Conservation (phyloP, 2,329 filamentous ascomycete species). For the Colletotrichum falcatum region DNA sequence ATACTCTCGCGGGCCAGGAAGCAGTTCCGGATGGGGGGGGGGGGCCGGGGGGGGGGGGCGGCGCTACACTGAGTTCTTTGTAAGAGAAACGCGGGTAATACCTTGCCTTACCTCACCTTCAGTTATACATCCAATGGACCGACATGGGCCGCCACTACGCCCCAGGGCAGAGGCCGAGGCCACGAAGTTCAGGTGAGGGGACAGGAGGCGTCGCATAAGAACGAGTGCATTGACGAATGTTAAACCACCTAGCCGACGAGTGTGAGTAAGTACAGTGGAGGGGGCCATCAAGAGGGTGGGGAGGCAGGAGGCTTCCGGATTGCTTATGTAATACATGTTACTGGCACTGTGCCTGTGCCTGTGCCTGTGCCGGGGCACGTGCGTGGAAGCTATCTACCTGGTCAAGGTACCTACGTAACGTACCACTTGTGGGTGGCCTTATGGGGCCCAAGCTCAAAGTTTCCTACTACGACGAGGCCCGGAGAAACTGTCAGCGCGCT, state of each 20-base stretch:
- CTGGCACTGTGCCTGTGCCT: constrained; percentile 20
- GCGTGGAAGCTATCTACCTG: constrained; percentile 1
- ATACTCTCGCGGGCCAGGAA: not conserved
- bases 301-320: too few relatives aligned
- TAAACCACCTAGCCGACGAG: not conserved
- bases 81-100: constrained; percentile 1
- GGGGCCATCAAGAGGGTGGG: not conserved
- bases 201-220: not conserved
- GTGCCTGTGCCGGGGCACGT: too few relatives aligned
- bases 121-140: not conserved
- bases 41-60: not conserved
- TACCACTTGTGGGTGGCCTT: constrained; percentile 3
- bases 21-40: not conserved
- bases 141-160: constrained; percentile 24
- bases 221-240: not conserved
- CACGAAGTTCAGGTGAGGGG: constrained; percentile 21
- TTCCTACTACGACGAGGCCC: constrained; percentile 2
- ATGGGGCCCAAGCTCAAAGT: constrained; percentile 32
- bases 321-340: constrained; percentile 33
- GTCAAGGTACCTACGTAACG: not conserved
- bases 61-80: not conserved
- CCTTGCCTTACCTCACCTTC: not conserved
- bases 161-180: constrained; percentile 14
- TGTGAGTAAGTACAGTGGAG: not conserved
- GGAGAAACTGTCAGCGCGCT: constrained; percentile 20